Base-by-base conservation (phyloP, 176 grass and related monocot species). In the Puccinellia tenuiflora region DNA sequence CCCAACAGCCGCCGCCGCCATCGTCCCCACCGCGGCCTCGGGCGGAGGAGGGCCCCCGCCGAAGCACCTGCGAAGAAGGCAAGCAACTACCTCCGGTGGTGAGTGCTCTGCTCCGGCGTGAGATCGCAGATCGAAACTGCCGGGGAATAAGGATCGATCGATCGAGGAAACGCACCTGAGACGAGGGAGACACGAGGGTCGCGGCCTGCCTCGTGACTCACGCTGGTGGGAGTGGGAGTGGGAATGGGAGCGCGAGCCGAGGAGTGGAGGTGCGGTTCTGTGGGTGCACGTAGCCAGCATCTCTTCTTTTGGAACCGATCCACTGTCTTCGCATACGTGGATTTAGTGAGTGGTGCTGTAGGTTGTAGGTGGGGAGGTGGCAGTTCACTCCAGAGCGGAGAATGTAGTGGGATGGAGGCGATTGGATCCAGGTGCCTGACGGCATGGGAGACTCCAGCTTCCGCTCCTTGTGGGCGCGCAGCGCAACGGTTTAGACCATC, bases 31-130 rank as follows among this genome's bases (percentile, higher is more conserved):
- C 17, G 77, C 17, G 5, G 67, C 42, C 47, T 79, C 9, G 16
- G 50, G 72, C 50, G 60, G 75, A 42, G 60, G 75, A 42, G 0
- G 38, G 29, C n/a, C 20, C 43, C 43, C 74, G 75, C 67, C 1
- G 76, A 31, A 10, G 66, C 87, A 80, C 76, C 87, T 80, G 68
- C 75, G 51, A 79, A n/a, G 42, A 64, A 52, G 69, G 42, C 22
- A 28, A 69, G 66, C 21, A 40, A 69, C 33, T 33, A 39, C 51
- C 38, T 26, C 55, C 56, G 38, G 37, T 24, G 76, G 25, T 78
- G 55, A 78, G 76, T 12, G 40, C 3, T 45, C 42, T 12, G 9
- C 3, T 50, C 69, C 22, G 14, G 37, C 1, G 4, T 0, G 33
- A 55, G n/a, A 39, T 40, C 13, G 18, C 78, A 2, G 59, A 64